Conservation (phyloP, 169 alveolate species). For the Eimeria sp. region DNA sequence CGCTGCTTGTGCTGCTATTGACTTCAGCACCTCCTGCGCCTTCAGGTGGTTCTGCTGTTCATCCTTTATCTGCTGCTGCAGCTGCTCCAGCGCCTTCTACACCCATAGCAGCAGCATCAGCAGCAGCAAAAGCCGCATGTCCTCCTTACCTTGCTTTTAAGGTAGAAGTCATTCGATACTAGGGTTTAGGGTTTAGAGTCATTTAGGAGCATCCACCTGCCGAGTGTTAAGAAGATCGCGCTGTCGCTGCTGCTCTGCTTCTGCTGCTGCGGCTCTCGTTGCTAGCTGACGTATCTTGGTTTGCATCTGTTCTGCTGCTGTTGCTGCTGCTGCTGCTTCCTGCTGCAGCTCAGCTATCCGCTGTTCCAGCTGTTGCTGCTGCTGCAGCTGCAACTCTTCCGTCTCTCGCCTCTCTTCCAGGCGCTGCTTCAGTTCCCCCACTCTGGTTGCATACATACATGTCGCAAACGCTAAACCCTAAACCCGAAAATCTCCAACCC, state of each 20-base stretch:
- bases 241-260: slow-evolving; percentile 50
- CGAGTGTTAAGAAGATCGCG: neutral
- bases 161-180: neutral
- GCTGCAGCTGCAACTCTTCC: slow-evolving; percentile 55
- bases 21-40: neutral
- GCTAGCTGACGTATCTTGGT: slow-evolving; percentile 24
- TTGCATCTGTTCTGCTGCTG: slow-evolving; percentile 15
- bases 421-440: slow-evolving; percentile 39
- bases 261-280: slow-evolving; percentile 60
- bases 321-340: slow-evolving; percentile 54
- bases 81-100: slow-evolving; percentile 28
- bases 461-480: neutral
- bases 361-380: slow-evolving; percentile 53
- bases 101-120: slow-evolving; percentile 1
- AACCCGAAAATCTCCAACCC: neutral
- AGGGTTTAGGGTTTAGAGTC: slow-evolving; percentile 6
- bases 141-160: neutral
- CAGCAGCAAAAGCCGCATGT: neutral
- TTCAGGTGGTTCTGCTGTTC: slow-evolving; percentile 49
- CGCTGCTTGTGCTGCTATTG: slow-evolving; percentile 26
- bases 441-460: neutral
- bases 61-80: slow-evolving; percentile 46
- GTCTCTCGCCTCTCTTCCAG: slow-evolving; percentile 68
- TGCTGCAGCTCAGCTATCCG: slow-evolving; percentile 17
- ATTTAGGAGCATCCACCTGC: neutral